Conservation (phyloP, 306 rosid species). For the Rubus idaeus region DNA sequence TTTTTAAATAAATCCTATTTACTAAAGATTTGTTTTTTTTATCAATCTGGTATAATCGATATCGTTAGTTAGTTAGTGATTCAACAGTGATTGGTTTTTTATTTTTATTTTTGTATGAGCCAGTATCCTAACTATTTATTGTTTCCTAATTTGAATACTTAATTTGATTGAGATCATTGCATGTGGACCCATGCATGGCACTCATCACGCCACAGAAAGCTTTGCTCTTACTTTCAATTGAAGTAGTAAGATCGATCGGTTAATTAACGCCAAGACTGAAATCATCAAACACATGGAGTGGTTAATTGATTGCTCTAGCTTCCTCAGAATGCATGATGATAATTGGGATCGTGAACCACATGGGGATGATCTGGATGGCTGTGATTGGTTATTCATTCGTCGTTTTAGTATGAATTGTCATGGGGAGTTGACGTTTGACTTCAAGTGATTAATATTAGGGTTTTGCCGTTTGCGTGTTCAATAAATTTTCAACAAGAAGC, state of each 20-base stretch:
- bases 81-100: not conserved
- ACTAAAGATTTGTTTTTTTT: no score
- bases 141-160: not conserved
- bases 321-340: no score
- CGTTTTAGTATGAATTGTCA: slow-evolving; percentile 7
- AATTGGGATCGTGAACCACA: slow-evolving; percentile 25
- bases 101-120: no score
- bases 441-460: not conserved
- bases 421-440: slow-evolving; percentile 22
- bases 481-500: slow-evolving; percentile 25
- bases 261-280: not conserved
- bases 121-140: not conserved
- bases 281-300: slow-evolving; percentile 18
- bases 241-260: not conserved
- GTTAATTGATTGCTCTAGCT: slow-evolving; percentile 23
- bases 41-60: no score
- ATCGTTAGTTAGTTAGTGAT: no score
- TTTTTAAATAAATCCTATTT: no score
- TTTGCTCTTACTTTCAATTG: not conserved
- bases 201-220: slow-evolving; percentile 19
- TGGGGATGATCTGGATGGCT: slow-evolving; percentile 31
- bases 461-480: slow-evolving; percentile 15
- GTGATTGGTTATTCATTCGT: slow-evolving; percentile 18
- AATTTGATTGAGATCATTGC: not conserved
- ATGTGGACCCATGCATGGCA: not conserved